These are phyloP conservation scores for Letharia columbiana DNA, from an alignment of 495 filamentous ascomycete genomes.

Conservation along the genomic window DNA sequence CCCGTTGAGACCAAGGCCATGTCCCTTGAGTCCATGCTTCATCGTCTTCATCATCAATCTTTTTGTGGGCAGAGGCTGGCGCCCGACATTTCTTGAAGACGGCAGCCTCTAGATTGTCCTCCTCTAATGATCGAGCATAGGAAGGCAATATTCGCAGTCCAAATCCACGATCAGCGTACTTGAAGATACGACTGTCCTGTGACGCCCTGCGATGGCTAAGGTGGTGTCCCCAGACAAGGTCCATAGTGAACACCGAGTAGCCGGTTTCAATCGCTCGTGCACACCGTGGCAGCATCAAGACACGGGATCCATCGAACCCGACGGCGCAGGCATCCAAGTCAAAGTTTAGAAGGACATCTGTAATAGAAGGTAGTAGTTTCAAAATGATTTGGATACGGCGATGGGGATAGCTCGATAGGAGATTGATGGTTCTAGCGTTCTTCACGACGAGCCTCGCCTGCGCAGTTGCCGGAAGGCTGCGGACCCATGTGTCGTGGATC, in stretches of 20 bases:
- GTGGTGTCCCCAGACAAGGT: conserved; percentile 33
- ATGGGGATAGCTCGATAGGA: conserved; percentile 28
- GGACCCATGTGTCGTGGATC: conserved; percentile 29
- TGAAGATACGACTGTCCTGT: conserved; percentile 29
- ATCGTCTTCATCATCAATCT: background rate
- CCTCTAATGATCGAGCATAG: conserved; percentile 26
- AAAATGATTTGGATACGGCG: conserved; percentile 32
- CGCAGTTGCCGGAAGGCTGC: conserved; percentile 21
- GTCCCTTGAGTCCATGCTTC: background rate
- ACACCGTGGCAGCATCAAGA: conserved; percentile 34
- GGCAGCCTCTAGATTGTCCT: conserved; percentile 3
- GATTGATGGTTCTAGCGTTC: conserved; percentile 29
- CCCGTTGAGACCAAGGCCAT: background rate
- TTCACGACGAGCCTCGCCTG: conserved; percentile 25
- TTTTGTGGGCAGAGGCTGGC: background rate
- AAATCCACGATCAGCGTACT: conserved; percentile 33
- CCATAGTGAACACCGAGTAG: conserved; percentile 34
- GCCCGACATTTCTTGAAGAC: background rate
- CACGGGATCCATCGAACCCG: conserved; percentile 29
- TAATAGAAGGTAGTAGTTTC: conserved; percentile 27
- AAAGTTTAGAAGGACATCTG: conserved; percentile 31
- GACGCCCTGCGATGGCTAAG: conserved; percentile 29
- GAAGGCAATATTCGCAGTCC: conserved; percentile 30
- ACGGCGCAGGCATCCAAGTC: conserved; percentile 35
- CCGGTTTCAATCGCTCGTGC: conserved; percentile 34